A percentile compares a stretch with the other conserved stretches of the same genome.
These are phyloP conservation scores for Daldinia caldariorum DNA, from an alignment of 495 filamentous ascomycete genomes.

Conservation along the genomic window DNA sequence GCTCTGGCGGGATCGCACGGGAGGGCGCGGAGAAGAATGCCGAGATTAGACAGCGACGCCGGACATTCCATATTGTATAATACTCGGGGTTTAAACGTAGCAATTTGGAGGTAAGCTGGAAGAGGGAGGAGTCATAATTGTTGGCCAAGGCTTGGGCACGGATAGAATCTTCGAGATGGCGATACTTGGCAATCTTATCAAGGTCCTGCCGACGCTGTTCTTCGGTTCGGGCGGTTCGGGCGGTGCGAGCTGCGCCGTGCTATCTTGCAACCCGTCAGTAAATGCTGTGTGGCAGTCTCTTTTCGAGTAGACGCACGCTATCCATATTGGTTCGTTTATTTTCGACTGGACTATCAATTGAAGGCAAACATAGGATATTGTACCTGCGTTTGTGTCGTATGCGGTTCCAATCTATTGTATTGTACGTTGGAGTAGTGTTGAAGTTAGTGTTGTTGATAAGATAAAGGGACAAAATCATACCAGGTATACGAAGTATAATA, in stretches of 20 bases:
- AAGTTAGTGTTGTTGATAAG: slow-evolving; percentile 20
- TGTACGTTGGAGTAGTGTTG: not conserved
- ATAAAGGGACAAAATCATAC: too few species aligned
- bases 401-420: not conserved
- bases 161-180: slow-evolving; percentile 72
- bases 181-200: slow-evolving; percentile 81
- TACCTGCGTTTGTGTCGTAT: not conserved
- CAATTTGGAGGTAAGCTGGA: slow-evolving; percentile 81
- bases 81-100: slow-evolving; percentile 93
- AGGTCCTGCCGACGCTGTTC: slow-evolving; percentile 75
- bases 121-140: slow-evolving; percentile 72
- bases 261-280: slow-evolving; percentile 57
- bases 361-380: not conserved
- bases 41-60: slow-evolving; percentile 72
- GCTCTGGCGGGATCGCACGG: slow-evolving; percentile 59
- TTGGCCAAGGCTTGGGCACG: slow-evolving; percentile 61
- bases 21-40: slow-evolving; percentile 62
- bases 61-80: slow-evolving; percentile 98
- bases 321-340: slow-evolving; percentile 35
- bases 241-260: slow-evolving; percentile 80
- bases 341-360: not conserved
- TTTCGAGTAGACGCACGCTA: slow-evolving; percentile 54
- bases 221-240: slow-evolving; percentile 69
- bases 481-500: too few species aligned
- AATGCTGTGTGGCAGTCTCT: not conserved